Conservation (phyloP, 2,329 filamentous ascomycete genomes). For the Fusarium avenaceum region DNA sequence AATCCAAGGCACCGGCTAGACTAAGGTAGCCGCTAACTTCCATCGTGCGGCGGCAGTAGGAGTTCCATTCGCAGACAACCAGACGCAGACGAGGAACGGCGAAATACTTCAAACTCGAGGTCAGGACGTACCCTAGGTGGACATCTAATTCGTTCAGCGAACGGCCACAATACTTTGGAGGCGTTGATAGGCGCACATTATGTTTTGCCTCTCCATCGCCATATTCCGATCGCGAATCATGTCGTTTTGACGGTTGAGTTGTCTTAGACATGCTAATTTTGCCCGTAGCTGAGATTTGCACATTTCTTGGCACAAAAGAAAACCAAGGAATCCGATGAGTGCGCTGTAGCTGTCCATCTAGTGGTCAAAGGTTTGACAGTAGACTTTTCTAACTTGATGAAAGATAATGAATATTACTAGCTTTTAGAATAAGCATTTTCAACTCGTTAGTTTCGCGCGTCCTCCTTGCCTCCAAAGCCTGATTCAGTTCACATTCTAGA, state of each 20-base stretch:
- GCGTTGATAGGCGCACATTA: background rate
- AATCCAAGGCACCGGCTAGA: background rate
- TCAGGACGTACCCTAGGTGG: background rate
- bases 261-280: background rate
- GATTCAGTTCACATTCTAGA: background rate
- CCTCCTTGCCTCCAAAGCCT: conserved; percentile 1
- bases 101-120: background rate
- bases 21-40: background rate
- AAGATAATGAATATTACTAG: background rate
- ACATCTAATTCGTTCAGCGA: conserved; percentile 11
- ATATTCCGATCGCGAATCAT: background rate
- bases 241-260: background rate
- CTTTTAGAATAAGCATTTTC: background rate
- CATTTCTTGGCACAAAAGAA: background rate
- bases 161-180: conserved; percentile 2
- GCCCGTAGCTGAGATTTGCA: background rate
- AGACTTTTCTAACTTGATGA: background rate
- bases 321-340: too few relatives aligned
- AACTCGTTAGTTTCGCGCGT: background rate
- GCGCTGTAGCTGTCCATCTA: too few relatives aligned
- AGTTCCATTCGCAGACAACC: background rate
- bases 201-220: too few relatives aligned
- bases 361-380: too few relatives aligned
- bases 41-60: background rate
- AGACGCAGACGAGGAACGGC: background rate